Base-by-base conservation (phyloP, 805 yeast genomes). In the Lachancea dasiensis region DNA sequence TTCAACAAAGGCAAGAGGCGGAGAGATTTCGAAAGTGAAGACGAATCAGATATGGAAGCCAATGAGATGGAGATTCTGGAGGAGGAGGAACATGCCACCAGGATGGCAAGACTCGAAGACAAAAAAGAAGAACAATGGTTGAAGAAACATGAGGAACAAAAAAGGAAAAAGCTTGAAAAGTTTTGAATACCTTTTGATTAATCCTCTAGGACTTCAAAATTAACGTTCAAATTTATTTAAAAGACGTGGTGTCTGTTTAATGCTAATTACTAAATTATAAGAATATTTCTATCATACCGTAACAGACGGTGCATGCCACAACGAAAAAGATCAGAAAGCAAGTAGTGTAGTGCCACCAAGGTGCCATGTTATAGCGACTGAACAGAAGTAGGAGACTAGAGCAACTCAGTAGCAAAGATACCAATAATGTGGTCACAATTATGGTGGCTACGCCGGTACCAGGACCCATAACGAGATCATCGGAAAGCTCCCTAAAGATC, bases 41-140 rank as follows among this genome's bases (percentile, higher is more conserved):
- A 69, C 38, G 70, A 73, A 6, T 67, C 68, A 27, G 86, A 85
- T 51, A 90, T 92, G 97, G 97, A 90, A 56, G 96, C 96, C 3
- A 81, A 92, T 1, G 97, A 96, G 19, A 79, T 79, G 19, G 97
- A 90, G 46, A 77, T 92, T 17, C 64, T 86, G 28, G 84, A 76
- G 40, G 98, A 90, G 52, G 98, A 90, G 60, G 73, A 67, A 44
- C 53, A 73, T 23, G 81, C 95, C 9, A 67, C 77, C 25, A 70
- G 70, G 34, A 72, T 70, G 38, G 98, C 95, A 0, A 71, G 74
- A 48, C 45, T 70, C 27, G 98, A 92, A 55, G 98, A 90, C 53
- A 64, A 69, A 34, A 64, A 71, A 36, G 97, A 89, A 56, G 75
- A 75, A 51, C 74, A 67, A 38, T 69, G 77, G 52, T 77, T 82